Evolutionary conservation across 2,329 filamentous ascomycete species (phyloP), one percentile per base, ranked within the genome.

Genomic region (Cercospora citrullina): DNA sequence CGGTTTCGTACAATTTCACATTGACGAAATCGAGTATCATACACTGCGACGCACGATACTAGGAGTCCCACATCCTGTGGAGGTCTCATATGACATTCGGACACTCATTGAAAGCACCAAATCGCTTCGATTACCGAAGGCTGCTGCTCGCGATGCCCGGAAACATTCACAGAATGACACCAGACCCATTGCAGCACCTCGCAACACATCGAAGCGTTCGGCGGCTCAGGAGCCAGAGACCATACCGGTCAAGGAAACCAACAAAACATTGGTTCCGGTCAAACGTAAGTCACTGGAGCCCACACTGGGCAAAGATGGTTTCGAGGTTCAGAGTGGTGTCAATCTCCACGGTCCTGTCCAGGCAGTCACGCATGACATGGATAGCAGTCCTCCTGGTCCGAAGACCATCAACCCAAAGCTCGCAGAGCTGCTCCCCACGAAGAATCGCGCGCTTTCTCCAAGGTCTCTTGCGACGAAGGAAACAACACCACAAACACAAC

Each of bases 21-120:
- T 78, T n/a, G 72, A 74, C 12, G 68, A 71, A 7, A 64, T 77
- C 7, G 69, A 75, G 28, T 77, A 77, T 64, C 63, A 69, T 6
- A 71, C 72, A 42, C 72, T 75, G 60, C 48, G 74, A 6, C 75
- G 76, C 10, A 74, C 71, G 51, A 61, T 59, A 10, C 45, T 70
- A n/a, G 73, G 73, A 14, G 16, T 68, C 3, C 66, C 72, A 9
- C 60, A 16, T 16, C 66, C 74, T 4, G 66, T 77, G 16, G 64
- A 72, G 39, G 58, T 74, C 45, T 58, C 71, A 12, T 53, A 66
- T 16, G 28, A 64, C 8, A 68, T 77, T 28, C 51, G 33, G 3
- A 39, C 45, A 2, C 68, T 75, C 9, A 64, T 76, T n/a, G 65
- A 71, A 12, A 68, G 67, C 23, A 72, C 76, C 45, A 70, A 57